phyloP scores from a whole-genome alignment of 2,329 filamentous ascomycete species.

The Xylaria sp. region DNA sequence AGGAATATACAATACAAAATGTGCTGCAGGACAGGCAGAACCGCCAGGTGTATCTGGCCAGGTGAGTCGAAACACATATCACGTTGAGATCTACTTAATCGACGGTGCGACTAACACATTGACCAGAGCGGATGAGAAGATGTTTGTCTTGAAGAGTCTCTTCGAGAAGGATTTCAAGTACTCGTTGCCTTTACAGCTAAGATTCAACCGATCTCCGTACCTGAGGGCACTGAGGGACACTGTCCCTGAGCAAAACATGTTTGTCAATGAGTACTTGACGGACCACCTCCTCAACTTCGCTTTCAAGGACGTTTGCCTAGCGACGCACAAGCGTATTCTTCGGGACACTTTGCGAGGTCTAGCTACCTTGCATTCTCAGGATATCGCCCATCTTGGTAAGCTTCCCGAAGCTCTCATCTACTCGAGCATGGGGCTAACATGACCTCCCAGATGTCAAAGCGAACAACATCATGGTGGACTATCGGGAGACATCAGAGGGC shows the following conservation, averaged over 20 bases:
- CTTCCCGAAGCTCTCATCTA: conserved; percentile 23
- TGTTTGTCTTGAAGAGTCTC: conserved; percentile 51
- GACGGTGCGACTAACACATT: conserved; percentile 12
- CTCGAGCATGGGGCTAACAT: conserved; percentile 17
- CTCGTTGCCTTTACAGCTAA: conserved; percentile 49
- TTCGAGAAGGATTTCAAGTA: conserved; percentile 51
- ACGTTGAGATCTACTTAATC: background rate
- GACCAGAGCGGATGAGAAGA: conserved; percentile 48
- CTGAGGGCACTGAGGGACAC: conserved; percentile 55
- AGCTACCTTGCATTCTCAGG: conserved; percentile 51
- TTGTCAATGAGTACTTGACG: conserved; percentile 58
- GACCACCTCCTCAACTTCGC: conserved; percentile 57
- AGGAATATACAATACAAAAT: conserved; percentile 50
- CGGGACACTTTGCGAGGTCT: conserved; percentile 56
- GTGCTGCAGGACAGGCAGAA: conserved; percentile 51
- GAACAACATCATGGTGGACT: conserved; percentile 58
- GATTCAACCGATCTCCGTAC: conserved; percentile 51
- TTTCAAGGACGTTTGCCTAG: conserved; percentile 53
- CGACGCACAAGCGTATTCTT: conserved; percentile 55
- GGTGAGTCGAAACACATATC: conserved; percentile 40
- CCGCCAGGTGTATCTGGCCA: conserved; percentile 51
- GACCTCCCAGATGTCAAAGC: conserved; percentile 54
- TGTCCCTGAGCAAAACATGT: conserved; percentile 57
- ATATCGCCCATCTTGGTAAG: conserved; percentile 53
- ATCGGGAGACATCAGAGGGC: conserved; percentile 48